phyloP scores from a whole-genome alignment of 257 asterid species.

The Apocynum venetum region DNA sequence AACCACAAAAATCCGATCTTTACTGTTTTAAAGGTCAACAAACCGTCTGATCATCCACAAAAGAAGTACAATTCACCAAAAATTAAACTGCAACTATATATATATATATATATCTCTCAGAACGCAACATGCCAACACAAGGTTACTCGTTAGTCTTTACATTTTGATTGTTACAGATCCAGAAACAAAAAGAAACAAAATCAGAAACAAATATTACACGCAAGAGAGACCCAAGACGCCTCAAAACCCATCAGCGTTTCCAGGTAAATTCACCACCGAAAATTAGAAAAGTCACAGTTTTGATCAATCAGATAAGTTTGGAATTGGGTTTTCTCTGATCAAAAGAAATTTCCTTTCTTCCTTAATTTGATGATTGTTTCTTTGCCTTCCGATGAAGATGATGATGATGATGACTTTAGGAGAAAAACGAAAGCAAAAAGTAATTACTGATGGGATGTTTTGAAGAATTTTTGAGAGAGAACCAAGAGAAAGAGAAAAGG shows the following conservation, averaged over 20 bases:
- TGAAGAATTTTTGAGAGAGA: constrained; percentile 23
- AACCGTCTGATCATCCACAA: constrained; percentile 38
- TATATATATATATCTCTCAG: constrained; percentile 16
- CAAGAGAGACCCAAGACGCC: constrained; percentile 42
- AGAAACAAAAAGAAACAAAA: constrained; percentile 15
- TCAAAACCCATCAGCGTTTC: constrained; percentile 48
- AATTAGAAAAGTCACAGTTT: constrained; percentile 9
- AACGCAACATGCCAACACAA: constrained; percentile 23
- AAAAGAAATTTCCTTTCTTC: constrained; percentile 21
- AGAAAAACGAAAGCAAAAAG: constrained; percentile 22
- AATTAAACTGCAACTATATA: constrained; percentile 32
- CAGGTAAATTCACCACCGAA: constrained; percentile 24
- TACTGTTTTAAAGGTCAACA: constrained; percentile 19
- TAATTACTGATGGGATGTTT: constrained; percentile 30
- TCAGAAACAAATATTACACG: constrained; percentile 41
- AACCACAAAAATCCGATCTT: constrained; percentile 44
- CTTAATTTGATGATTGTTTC: background rate
- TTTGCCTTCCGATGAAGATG: constrained; percentile 27
- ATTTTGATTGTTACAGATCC: constrained; percentile 59
- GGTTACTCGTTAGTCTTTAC: constrained; percentile 32
- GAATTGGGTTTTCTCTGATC: constrained; percentile 42
- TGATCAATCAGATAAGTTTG: constrained; percentile 33
- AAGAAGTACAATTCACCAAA: constrained; percentile 37
- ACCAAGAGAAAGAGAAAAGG: background rate
- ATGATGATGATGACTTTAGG: constrained; percentile 28